A percentile compares a stretch with the other conserved stretches of the same genome.
Evolutionary conservation across 352 stramenopile genomes (phyloP).

Genomic region (Pythium graminicola): DNA sequence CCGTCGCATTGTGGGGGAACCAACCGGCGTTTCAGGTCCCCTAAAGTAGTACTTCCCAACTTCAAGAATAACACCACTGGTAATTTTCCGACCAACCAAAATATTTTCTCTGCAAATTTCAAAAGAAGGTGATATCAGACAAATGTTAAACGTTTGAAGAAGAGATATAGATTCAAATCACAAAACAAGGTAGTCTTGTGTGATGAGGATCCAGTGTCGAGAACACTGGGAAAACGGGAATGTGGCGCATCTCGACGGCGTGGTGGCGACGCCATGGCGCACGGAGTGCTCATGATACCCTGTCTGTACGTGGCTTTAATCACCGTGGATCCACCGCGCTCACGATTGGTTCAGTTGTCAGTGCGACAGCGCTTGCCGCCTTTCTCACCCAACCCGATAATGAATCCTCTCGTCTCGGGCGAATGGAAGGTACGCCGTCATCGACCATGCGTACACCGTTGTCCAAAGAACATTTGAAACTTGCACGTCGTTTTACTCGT

Average conservation of each 20-base stretch:
- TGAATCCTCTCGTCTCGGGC: background rate
- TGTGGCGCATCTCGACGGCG: slow-evolving; percentile 12
- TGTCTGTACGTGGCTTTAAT: background rate
- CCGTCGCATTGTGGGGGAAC: background rate
- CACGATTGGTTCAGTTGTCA: slow-evolving; percentile 4
- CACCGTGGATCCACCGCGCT: background rate
- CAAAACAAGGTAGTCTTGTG: background rate
- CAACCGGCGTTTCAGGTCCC: slow-evolving; percentile 10
- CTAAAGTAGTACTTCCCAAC: slow-evolving; percentile 20
- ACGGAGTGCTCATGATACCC: background rate
- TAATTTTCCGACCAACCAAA: slow-evolving; percentile 6
- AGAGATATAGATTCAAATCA: no score
- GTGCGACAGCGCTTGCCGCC: slow-evolving; percentile 3
- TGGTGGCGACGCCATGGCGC: slow-evolving; percentile 14
- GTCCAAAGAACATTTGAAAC: slow-evolving; percentile 26
- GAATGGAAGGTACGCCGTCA: background rate
- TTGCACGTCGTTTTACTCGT: slow-evolving; percentile 55
- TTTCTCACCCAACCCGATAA: background rate
- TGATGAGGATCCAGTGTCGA: slow-evolving; percentile 1
- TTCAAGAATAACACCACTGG: slow-evolving; percentile 15
- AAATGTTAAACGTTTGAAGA: no score
- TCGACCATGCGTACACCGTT: slow-evolving; percentile 1
- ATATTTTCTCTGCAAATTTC: slow-evolving; percentile 4
- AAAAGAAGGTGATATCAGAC: slow-evolving; percentile 1
- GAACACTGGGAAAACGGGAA: slow-evolving; percentile 7